Conservation (phyloP, 768 basidiomycete species). For the Pulveroboletus sp. region DNA sequence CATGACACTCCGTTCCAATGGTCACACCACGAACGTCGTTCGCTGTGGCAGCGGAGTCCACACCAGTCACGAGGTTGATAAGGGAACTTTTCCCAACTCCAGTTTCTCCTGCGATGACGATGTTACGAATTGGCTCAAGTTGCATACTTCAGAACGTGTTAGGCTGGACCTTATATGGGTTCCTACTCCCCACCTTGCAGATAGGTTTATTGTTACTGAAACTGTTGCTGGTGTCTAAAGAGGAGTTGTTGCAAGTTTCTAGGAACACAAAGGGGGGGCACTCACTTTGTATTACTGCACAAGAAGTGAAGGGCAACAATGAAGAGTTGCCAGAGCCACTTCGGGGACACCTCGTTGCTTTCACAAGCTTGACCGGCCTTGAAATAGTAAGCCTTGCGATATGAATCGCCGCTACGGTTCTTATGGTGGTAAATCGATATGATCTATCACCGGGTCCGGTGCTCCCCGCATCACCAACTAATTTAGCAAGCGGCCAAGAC, state of each 20-base stretch:
- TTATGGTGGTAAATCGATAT: slow-evolving; percentile 15
- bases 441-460: slow-evolving; percentile 10
- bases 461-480: neutral
- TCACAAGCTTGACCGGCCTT: slow-evolving; percentile 11
- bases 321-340: slow-evolving; percentile 9
- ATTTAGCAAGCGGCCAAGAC: slow-evolving; percentile 1
- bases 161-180: neutral
- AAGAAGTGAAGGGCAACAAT: slow-evolving; percentile 1
- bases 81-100: slow-evolving; percentile 31
- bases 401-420: slow-evolving; percentile 1
- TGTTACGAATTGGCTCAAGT: slow-evolving; percentile 21
- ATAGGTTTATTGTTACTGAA: slow-evolving; percentile 6
- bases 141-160: slow-evolving; percentile 5
- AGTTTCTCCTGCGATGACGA: slow-evolving; percentile 27
- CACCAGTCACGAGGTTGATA: slow-evolving; percentile 26
- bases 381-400: slow-evolving; percentile 19
- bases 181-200: slow-evolving; percentile 1
- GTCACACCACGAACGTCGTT: slow-evolving; percentile 24
- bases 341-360: slow-evolving; percentile 19
- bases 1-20: slow-evolving; percentile 16
- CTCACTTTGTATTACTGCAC: slow-evolving; percentile 4
- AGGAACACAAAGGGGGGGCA: neutral
- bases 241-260: neutral
- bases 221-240: neutral
- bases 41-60: slow-evolving; percentile 18